Conservation (phyloP, 2,329 filamentous ascomycete species). For the Phialophora tarda region DNA sequence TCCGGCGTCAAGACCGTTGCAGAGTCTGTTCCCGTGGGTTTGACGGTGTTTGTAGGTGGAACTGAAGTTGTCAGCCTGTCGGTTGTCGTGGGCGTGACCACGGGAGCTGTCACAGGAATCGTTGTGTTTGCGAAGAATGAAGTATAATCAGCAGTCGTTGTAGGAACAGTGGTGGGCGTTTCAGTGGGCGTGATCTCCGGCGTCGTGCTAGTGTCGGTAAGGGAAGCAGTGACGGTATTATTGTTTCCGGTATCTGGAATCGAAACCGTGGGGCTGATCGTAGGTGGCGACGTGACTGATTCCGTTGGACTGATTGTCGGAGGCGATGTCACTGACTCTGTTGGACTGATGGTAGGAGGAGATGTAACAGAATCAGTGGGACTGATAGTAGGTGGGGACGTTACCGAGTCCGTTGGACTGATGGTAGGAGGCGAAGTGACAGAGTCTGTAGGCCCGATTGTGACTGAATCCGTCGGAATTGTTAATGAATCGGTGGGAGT, state of each 20-base stretch:
- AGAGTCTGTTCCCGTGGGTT: constrained; percentile 54
- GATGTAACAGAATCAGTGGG: background rate
- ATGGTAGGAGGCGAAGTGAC: constrained; percentile 7
- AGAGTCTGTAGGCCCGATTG: constrained; percentile 9
- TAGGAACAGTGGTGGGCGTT: constrained; percentile 12
- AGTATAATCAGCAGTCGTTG: constrained; percentile 30
- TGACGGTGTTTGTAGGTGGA: constrained; percentile 40
- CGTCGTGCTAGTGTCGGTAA: constrained; percentile 12
- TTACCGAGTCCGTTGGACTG: constrained; percentile 2
- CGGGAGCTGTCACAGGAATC: constrained; percentile 28
- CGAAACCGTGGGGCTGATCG: constrained; percentile 4
- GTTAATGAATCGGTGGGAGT: constrained; percentile 22
- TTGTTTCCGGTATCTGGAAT: constrained; percentile 11
- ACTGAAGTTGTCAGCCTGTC: constrained; percentile 19
- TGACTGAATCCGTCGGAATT: constrained; percentile 40
- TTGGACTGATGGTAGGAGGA: constrained; percentile 12
- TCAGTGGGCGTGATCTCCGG: constrained; percentile 10
- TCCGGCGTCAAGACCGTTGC: constrained; percentile 47
- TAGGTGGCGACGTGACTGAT: background rate
- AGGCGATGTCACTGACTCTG: background rate
- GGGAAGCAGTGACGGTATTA: constrained; percentile 7
- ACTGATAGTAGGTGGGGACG: background rate
- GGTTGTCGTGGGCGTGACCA: constrained; percentile 22
- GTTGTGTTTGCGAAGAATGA: constrained; percentile 35
- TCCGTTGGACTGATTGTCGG: constrained; percentile 3